Evolutionary conservation across 768 basidiomycete species (phyloP), one percentile per base, ranked within the genome.

Genomic region (Dioszegia aurantiaca): DNA sequence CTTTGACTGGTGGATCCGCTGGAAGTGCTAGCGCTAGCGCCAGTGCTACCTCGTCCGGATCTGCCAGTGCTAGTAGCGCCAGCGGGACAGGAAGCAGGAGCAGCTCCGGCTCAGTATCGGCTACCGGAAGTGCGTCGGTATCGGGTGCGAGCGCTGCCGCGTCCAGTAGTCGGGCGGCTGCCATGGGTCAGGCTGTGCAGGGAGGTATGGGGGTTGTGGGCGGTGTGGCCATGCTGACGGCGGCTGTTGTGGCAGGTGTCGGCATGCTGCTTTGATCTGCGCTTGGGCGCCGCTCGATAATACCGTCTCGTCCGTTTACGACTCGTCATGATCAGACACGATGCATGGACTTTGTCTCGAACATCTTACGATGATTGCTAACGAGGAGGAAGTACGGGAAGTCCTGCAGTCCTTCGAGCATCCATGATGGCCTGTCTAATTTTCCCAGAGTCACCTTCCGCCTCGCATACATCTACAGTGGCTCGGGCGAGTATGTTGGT

Each of bases 201-300:
- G 55, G 57, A 4, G 41, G 43, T 27, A 46, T 37, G 56, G 56
- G 43, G 6, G 14, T 49, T 14, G 19, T 31, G 14, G 63, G 64
- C 31, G 36, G 59, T 1, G 31, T 56, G 14, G 66, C 60, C 17
- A 47, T 62, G 44, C 51, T 55, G 17, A 11, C 59, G 6, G 60
- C 60, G 21, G 44, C 63, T 12, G 58, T 58, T 1, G 62, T 60
- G 24, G 31, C 63, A 17, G 65, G 60, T 19, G 62, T 55, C 37
- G 60, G 57, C 16, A 54, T 61, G 54, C 30, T 67, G 43, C 43
- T 63, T 21, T 63, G 47, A 62, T 43, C 11, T n/a, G 42, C 27
- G 10, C 23, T 11, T 33, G 19, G 45, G 40, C 24, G 33, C 23
- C 17, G 51, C 33, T 23, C 27, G 19, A 23, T 39, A 39, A 33